Conservation (phyloP, 2,329 filamentous ascomycete species). For the Penicillium sp. region DNA sequence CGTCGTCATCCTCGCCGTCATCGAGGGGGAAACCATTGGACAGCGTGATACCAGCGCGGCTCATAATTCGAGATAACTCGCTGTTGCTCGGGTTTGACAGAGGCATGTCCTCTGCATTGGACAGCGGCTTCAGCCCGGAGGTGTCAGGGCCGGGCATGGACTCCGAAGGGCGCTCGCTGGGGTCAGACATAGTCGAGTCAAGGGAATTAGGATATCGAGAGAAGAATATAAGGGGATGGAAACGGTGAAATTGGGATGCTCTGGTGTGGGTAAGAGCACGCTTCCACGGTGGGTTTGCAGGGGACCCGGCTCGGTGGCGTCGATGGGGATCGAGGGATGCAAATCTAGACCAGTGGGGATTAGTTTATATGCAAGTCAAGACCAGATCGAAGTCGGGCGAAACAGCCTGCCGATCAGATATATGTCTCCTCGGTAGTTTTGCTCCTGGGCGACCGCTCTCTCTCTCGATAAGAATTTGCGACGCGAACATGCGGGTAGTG, state of each 20-base stretch:
- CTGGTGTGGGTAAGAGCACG: conserved; percentile 4
- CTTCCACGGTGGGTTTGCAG: conserved; percentile 10
- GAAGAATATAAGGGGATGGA: neutral
- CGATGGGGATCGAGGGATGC: conserved; percentile 17
- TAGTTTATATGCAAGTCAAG: conserved; percentile 18
- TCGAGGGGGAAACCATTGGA: conserved; percentile 33
- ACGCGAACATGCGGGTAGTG: conserved; percentile 3
- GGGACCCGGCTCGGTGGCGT: conserved; percentile 20
- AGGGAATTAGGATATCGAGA: conserved; percentile 1
- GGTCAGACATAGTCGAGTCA: conserved; percentile 29
- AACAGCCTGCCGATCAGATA: neutral
- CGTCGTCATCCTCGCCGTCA: conserved; percentile 28
- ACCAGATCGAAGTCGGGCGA: neutral
- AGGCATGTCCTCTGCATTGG: conserved; percentile 30
- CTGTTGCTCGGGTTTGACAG: conserved; percentile 25
- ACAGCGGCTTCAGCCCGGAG: conserved; percentile 31
- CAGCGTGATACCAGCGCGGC: conserved; percentile 27
- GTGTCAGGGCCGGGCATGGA: conserved; percentile 26
- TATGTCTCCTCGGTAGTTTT: neutral
- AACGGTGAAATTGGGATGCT: conserved; percentile 9
- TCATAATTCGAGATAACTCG: conserved; percentile 31
- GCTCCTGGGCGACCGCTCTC: neutral
- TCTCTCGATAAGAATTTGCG: conserved; percentile 20
- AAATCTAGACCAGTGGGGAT: conserved; percentile 25
- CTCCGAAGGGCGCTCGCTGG: conserved; percentile 28